A percentile compares a stretch with the other conserved stretches of the same genome.
Conservation (phyloP, 139 green algal species). For the Chlamydomonas urium region DNA sequence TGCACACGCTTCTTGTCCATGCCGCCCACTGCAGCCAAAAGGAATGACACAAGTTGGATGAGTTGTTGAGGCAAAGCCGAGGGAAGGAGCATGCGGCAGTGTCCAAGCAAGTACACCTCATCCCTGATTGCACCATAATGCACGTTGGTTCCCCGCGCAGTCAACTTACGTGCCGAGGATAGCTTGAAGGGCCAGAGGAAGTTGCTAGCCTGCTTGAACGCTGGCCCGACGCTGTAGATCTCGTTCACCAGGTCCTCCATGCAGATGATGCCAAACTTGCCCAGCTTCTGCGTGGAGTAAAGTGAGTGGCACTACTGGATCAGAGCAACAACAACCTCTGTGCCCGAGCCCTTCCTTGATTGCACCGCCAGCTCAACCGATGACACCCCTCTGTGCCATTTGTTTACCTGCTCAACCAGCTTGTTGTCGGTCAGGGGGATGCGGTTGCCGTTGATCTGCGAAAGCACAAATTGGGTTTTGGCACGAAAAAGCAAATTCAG, state of each 20-base stretch:
- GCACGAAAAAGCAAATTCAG: too few species aligned
- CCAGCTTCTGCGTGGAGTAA: conserved; percentile 47
- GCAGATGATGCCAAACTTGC: conserved; percentile 95
- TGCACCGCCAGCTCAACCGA: neutral
- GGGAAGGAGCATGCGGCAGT: too few species aligned
- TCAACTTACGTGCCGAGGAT: conserved; percentile 45
- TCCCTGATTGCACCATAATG: too few species aligned
- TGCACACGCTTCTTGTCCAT: conserved; percentile 93
- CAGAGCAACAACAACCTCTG: too few species aligned
- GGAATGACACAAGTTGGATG: too few species aligned
- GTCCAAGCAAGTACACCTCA: too few species aligned
- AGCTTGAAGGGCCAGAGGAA: conserved; percentile 99
- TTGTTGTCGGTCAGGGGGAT: conserved; percentile 96
- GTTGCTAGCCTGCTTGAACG: conserved; percentile 97
- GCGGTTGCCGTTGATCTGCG: conserved; percentile 72
- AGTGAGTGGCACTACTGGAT: too few species aligned
- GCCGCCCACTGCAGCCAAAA: conserved; percentile 55
- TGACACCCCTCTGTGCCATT: neutral
- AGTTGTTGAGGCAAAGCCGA: too few species aligned
- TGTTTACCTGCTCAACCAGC: conserved; percentile 83
- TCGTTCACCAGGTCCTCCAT: conserved; percentile 98
- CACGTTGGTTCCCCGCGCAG: too few species aligned
- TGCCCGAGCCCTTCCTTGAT: neutral
- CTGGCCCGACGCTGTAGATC: conserved; percentile 89
- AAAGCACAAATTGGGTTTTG: too few species aligned